phyloP scores from a whole-genome alignment of 139 green algal genomes.

The Chlamydomonas asymmetrica region DNA sequence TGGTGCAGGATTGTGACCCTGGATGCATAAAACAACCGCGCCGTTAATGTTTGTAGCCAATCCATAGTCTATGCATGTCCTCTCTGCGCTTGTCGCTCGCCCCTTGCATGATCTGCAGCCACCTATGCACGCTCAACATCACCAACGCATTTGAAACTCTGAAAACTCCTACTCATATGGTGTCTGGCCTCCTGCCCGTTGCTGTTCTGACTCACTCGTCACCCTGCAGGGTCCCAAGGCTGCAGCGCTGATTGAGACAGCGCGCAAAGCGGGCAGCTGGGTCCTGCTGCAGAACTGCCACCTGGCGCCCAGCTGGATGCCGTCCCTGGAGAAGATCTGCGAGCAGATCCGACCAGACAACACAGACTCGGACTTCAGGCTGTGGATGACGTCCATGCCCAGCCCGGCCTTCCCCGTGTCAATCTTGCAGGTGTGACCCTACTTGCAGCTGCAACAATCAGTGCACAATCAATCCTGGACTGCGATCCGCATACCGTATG shows the following conservation, averaged over 20 bases:
- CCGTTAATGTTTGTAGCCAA: too few species aligned
- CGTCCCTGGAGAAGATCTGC: slow-evolving; percentile 67
- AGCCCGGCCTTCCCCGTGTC: slow-evolving; percentile 66
- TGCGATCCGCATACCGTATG: background rate
- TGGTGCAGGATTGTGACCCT: background rate
- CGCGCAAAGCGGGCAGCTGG: slow-evolving; percentile 42
- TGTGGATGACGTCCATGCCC: slow-evolving; percentile 77
- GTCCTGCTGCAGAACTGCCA: slow-evolving; percentile 72
- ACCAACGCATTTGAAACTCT: background rate
- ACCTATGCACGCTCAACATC: background rate
- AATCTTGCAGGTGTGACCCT: slow-evolving; percentile 44
- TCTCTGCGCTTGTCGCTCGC: too few species aligned
- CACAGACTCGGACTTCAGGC: slow-evolving; percentile 65
- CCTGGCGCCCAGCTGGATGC: slow-evolving; percentile 74
- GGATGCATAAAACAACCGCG: too few species aligned
- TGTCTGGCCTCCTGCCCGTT: background rate
- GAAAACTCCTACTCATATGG: background rate
- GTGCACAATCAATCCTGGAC: background rate
- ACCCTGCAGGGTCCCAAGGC: slow-evolving; percentile 58
- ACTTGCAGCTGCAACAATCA: background rate
- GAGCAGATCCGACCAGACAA: slow-evolving; percentile 62
- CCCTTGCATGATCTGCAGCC: background rate
- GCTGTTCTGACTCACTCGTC: too few species aligned
- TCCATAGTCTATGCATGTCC: too few species aligned
- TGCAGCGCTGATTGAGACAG: slow-evolving; percentile 61